A percentile compares a stretch with the other conserved stretches of the same genome.
phyloP scores from a whole-genome alignment of 202 grass and related monocot genomes.

The Elaeis oleifera region DNA sequence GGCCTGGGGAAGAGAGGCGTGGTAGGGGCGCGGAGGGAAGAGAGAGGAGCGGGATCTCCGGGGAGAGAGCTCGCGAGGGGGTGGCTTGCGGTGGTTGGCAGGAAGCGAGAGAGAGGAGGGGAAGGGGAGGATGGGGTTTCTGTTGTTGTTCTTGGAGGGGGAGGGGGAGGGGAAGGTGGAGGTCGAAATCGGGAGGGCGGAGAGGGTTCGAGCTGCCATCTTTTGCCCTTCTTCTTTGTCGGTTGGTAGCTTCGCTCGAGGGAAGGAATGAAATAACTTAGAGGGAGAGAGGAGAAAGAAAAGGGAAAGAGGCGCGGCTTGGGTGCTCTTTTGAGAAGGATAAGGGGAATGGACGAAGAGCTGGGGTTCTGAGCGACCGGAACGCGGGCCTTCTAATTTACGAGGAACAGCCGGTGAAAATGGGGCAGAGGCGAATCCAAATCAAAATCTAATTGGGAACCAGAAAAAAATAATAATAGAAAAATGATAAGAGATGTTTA shows the following conservation, averaged over 20 bases:
- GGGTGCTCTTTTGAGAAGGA: not conserved
- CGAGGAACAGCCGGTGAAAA: no score
- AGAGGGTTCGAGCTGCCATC: slow-evolving; percentile 5
- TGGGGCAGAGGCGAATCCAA: no score
- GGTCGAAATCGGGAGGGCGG: not conserved
- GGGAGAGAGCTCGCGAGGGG: not conserved
- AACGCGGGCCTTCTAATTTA: no score
- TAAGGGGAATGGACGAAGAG: no score
- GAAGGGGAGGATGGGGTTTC: not conserved
- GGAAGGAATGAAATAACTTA: not conserved
- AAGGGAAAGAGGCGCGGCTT: not conserved
- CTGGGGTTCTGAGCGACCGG: no score
- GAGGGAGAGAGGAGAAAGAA: not conserved
- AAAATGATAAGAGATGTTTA: no score
- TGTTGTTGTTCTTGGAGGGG: not conserved
- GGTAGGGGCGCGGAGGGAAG: not conserved
- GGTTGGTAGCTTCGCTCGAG: not conserved
- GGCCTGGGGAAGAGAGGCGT: slow-evolving; percentile 8
- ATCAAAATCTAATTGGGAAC: no score
- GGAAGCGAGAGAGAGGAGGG: not conserved
- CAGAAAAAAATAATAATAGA: no score
- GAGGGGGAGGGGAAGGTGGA: not conserved
- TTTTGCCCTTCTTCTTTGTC: no score
- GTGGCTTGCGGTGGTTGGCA: not conserved
- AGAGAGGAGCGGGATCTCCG: not conserved